phyloP scores from a whole-genome alignment of 2,329 filamentous ascomycete genomes.

The Corynespora cassiicola region DNA sequence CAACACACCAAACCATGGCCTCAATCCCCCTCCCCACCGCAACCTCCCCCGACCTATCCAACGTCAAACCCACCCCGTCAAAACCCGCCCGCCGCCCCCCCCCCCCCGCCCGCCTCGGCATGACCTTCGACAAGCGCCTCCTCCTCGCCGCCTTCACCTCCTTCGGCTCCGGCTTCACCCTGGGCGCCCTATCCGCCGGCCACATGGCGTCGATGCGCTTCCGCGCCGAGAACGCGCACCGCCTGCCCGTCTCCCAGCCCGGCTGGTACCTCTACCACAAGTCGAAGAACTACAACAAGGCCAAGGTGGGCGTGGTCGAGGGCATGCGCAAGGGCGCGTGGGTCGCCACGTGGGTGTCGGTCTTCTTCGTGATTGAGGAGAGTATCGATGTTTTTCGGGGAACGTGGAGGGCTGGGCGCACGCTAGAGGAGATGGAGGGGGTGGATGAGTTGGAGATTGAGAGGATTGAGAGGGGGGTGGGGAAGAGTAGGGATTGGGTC shows the following conservation, averaged over 20 bases:
- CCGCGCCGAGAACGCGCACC: conserved; percentile 94
- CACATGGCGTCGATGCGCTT: conserved; percentile 81
- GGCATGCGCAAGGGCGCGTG: conserved; percentile 76
- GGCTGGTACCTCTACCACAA: conserved; percentile 99
- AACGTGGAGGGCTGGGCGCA: conserved; percentile 51
- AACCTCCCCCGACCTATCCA: conserved; percentile 5
- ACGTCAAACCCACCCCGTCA: conserved; percentile 1
- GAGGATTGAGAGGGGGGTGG: conserved; percentile 33
- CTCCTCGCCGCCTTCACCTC: conserved; percentile 68
- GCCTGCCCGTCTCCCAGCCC: conserved; percentile 78
- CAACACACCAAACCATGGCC: too few relatives aligned
- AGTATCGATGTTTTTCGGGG: conserved; percentile 74
- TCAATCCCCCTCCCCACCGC: conserved; percentile 4
- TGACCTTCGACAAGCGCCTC: conserved; percentile 70
- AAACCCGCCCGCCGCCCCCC: conserved; percentile 14
- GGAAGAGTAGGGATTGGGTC: conserved; percentile 68
- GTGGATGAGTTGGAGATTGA: conserved; percentile 41
- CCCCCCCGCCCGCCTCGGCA: conserved; percentile 58
- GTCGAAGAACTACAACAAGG: conserved; percentile 90
- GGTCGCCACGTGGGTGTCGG: conserved; percentile 73
- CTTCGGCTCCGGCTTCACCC: conserved; percentile 70
- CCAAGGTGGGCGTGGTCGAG: conserved; percentile 78
- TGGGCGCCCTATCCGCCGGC: conserved; percentile 74
- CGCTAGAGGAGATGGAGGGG: conserved; percentile 42
- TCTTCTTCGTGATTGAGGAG: conserved; percentile 85